Conservation (phyloP, 352 stramenopile genomes). For the Globisporangium ultimum region DNA sequence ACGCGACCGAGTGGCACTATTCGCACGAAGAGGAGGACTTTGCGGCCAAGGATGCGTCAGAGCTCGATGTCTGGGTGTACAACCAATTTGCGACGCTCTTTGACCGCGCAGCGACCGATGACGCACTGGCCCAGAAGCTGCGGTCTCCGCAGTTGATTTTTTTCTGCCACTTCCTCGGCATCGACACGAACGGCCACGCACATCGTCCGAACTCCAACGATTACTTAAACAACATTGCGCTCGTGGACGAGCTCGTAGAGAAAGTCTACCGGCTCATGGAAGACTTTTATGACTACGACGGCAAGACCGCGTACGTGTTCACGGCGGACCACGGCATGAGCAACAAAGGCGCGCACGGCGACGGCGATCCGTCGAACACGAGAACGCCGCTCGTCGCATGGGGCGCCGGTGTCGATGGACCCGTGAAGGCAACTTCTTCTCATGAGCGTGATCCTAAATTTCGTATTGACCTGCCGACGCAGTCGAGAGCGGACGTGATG, state of each 20-base stretch:
- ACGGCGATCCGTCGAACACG: conserved; percentile 80
- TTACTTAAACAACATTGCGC: conserved; percentile 82
- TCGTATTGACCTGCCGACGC: conserved; percentile 62
- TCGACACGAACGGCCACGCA: conserved; percentile 85
- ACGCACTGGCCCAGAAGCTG: conserved; percentile 31
- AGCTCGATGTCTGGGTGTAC: conserved; percentile 80
- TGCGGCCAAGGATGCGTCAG: conserved; percentile 58
- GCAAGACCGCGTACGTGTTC: conserved; percentile 74
- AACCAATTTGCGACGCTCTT: conserved; percentile 46
- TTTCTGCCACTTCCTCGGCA: conserved; percentile 83
- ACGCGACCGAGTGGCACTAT: conserved; percentile 68
- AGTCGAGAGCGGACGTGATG: conserved; percentile 55
- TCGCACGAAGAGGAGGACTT: conserved; percentile 82
- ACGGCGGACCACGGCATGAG: conserved; percentile 86
- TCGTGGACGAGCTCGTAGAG: conserved; percentile 77
- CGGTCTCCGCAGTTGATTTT: conserved; percentile 47
- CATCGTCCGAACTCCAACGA: conserved; percentile 72
- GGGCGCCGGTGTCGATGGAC: conserved; percentile 64
- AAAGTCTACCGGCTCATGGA: conserved; percentile 53
- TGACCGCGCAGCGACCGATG: conserved; percentile 15
- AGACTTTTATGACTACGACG: conserved; percentile 68
- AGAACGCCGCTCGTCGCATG: conserved; percentile 76
- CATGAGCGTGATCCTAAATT: conserved; percentile 18
- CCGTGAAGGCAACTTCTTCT: conserved; percentile 2
- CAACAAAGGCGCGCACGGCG: conserved; percentile 74